Conservation (phyloP, 305 asterid genomes). For the Solanum hybrid region DNA sequence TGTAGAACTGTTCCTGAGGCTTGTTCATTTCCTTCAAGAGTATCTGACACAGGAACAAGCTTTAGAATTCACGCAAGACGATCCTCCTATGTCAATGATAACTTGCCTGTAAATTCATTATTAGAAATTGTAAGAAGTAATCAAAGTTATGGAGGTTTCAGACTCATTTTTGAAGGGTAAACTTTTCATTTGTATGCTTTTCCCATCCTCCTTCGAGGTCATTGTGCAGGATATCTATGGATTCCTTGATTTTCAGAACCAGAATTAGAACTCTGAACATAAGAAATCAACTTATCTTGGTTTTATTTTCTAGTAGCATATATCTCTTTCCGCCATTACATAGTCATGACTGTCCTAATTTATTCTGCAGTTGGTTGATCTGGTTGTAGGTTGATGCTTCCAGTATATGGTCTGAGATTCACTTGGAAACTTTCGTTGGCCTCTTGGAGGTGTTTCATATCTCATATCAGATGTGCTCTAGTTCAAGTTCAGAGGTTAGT, state of each 20-base stretch:
- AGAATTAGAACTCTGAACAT: neutral
- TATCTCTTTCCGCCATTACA: neutral
- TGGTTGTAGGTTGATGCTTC: slow-evolving; percentile 65
- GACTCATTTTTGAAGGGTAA: slow-evolving; percentile 79
- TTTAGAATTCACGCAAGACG: slow-evolving; percentile 23
- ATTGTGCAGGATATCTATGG: neutral
- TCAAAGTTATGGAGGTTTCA: slow-evolving; percentile 40
- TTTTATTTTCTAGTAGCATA: neutral
- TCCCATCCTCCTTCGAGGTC: neutral
- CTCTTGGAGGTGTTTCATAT: slow-evolving; percentile 39
- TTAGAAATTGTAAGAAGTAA: slow-evolving; percentile 40
- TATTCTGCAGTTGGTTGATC: slow-evolving; percentile 11
- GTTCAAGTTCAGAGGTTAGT: slow-evolving; percentile 45
- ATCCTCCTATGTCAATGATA: slow-evolving; percentile 22
- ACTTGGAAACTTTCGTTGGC: slow-evolving; percentile 45
- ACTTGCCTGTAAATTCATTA: slow-evolving; percentile 33
- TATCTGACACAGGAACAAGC: slow-evolving; percentile 22
- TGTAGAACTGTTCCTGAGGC: slow-evolving; percentile 18
- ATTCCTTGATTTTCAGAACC: neutral
- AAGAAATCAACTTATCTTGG: neutral
- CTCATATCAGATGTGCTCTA: slow-evolving; percentile 37
- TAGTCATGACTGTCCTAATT: neutral
- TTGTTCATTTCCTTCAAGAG: slow-evolving; percentile 37
- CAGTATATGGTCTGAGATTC: slow-evolving; percentile 40
- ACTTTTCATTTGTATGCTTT: slow-evolving; percentile 4